phyloP scores from a whole-genome alignment of 2,329 filamentous ascomycete species.

The Gnomoniopsis smithogilvyi region DNA sequence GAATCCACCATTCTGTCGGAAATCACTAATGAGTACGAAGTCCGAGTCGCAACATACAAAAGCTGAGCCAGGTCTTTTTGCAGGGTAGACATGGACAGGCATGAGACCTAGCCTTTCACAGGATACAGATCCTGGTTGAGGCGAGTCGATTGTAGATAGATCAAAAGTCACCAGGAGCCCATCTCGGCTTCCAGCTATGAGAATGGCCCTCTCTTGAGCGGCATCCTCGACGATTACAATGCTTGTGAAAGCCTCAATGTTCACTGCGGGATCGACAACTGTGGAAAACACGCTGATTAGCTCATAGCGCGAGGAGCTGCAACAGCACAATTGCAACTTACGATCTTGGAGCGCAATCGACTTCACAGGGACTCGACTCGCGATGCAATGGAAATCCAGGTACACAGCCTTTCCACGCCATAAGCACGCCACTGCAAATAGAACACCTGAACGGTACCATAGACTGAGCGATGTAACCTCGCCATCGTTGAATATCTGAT shows the following conservation, averaged over 20 bases:
- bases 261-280: background rate
- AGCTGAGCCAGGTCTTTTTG: constrained; percentile 24
- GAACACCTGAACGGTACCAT: constrained; percentile 22
- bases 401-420: constrained; percentile 12
- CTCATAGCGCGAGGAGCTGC: background rate
- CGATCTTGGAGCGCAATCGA: constrained; percentile 4
- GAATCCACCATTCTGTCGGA: constrained; percentile 31
- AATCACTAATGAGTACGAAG: constrained; percentile 40
- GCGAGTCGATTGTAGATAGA: constrained; percentile 19
- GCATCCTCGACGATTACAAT: constrained; percentile 34
- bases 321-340: background rate
- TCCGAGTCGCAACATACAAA: constrained; percentile 48
- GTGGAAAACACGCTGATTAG: background rate
- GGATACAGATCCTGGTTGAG: constrained; percentile 15
- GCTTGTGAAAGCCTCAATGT: constrained; percentile 38
- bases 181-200: constrained; percentile 48
- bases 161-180: constrained; percentile 46
- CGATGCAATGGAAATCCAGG: constrained; percentile 10
- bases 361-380: background rate
- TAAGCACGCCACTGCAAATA: constrained; percentile 10
- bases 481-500: constrained; percentile 28
- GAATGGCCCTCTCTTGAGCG: constrained; percentile 23
- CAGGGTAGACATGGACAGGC: constrained; percentile 24
- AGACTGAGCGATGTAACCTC: constrained; percentile 49
- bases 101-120: constrained; percentile 26